Percentiles rank a stretch among this genome's conserved stretches.
Conservation (phyloP, 805 yeast species). For the Jamesozyma piceae region DNA sequence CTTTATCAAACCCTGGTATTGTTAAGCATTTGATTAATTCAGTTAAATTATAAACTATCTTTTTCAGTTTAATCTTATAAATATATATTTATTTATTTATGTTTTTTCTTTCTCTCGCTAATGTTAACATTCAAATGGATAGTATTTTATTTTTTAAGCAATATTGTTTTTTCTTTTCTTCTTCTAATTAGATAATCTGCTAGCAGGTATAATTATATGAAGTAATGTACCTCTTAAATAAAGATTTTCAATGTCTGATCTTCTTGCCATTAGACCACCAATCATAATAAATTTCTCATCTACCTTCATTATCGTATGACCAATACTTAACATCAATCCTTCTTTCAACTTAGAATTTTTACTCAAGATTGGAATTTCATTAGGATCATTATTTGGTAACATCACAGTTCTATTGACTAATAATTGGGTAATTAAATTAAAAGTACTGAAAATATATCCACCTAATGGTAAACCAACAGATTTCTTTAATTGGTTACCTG, state of each 20-base stretch:
- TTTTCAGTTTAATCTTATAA: no score
- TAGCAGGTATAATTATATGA: conserved; percentile 1
- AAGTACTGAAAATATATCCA: conserved; percentile 9
- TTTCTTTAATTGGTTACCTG: neutral
- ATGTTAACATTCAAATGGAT: neutral
- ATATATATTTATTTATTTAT: neutral
- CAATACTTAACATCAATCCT: conserved; percentile 1
- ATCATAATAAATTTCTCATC: conserved; percentile 14
- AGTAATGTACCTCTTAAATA: conserved; percentile 21
- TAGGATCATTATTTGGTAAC: neutral
- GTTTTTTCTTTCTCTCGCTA: neutral
- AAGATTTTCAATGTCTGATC: conserved; percentile 8
- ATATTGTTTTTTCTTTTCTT: neutral
- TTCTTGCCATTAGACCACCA: conserved; percentile 22
- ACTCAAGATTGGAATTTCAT: neutral
- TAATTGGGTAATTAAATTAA: conserved; percentile 14
- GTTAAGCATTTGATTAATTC: conserved; percentile 56
- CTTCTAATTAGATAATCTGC: neutral
- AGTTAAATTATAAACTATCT: conserved; percentile 31
- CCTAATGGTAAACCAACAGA: conserved; percentile 8
- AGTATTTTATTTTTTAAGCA: no score
- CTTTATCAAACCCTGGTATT: conserved; percentile 67
- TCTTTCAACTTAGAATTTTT: neutral
- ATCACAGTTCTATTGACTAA: conserved; percentile 2
- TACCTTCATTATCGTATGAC: conserved; percentile 4